Base-by-base conservation (phyloP, 2,329 filamentous ascomycete species). In the Penicillium sp. region DNA sequence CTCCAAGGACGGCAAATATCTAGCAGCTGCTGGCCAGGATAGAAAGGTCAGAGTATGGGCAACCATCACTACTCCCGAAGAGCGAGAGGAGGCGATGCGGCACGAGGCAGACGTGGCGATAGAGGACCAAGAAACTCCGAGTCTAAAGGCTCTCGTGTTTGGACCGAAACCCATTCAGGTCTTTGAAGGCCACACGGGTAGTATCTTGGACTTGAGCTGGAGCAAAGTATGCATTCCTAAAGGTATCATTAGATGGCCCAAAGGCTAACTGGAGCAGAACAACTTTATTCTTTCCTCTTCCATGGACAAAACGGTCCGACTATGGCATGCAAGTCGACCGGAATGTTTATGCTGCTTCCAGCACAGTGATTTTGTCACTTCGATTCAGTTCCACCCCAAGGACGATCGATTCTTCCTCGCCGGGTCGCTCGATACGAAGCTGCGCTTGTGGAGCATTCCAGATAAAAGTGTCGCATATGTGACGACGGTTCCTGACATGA, bases 331-430 rank as follows among this genome's bases (percentile, higher is more conserved):
- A 54, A 92, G 82, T 65, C 80, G 92, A 45, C 71, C 79, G 3
- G 91, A 97, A 63, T 96, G 90, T 62, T 77, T 98, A 0, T 95
- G 90, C 69, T 90, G 87, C 1, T 98, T 97, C 73, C 89, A 91
- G 62, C 93, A 97, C 70, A 89, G 85, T 61, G 93, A 98, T 66
- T 90, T 96, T 60, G 92, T 97, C 41, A 95, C 93, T 0, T 92
- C 90, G 1, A 91, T 98, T 43, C 83, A 89, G 32, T 98, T 98
- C 59, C 93, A 98, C 66, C 93, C 93, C 0, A 85, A 82, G 25
- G 93, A 98, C 66, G 93, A 98, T 66, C 86, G 93, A 0, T 98
- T 98, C 74, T 98, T 98, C 69, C 78, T 98, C 9, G 91, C 93
- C 15, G 93, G 93, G 7, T 95, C 89, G 1, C 78, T 97, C 6